Evolutionary conservation across 2,329 filamentous ascomycete genomes (phyloP), one percentile per base, ranked within the genome.

Genomic region (Leptographium lundbergii): DNA sequence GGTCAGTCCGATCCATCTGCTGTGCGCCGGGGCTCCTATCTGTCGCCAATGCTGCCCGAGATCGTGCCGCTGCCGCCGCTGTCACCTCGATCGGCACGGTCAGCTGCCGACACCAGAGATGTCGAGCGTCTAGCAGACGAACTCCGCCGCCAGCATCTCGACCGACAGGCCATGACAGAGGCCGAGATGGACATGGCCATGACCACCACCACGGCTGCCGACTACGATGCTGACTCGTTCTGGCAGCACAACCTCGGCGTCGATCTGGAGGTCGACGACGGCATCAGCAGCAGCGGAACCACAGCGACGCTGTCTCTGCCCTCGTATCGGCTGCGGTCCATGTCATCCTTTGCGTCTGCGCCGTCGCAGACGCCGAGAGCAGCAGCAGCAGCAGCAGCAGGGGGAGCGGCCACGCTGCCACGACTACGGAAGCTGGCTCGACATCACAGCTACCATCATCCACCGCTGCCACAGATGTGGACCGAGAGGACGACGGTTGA

Each of bases 91-190:
- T 61, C 61, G 1, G 54, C 54, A 9, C 59, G 48, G 14, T 57
- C 61, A 22, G 34, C 48, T 10, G 22, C 22, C 24, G 59, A 61
- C 14, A 36, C 32, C 4, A 14, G 24, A 1, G 59, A 59, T 10
- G 54, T 62, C n/a, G 61, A 62, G 34, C 59, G 54, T n/a, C 59
- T 62, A 5, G 54, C 39, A 14, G 56, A 53, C 42, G 56, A 57
- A 6, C 50, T 61, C 19, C 54, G 48, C 48, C 58, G 58, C 14
- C 60, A 61, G 7, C 59, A 62, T 14, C 55, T 62, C 9, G 55
- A 48, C 11, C 47, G 29, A n/a, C 3, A 22, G 17, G 32, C 32
- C 32, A 53, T 27, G 48, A 27, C 48, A 5, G 27, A 2, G n/a
- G n/a, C n/a, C n/a, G n/a, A n/a, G n/a, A n/a, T n/a, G n/a, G n/a